Conservation (phyloP, 495 filamentous ascomycete species). For the Cryomyces minteri region DNA sequence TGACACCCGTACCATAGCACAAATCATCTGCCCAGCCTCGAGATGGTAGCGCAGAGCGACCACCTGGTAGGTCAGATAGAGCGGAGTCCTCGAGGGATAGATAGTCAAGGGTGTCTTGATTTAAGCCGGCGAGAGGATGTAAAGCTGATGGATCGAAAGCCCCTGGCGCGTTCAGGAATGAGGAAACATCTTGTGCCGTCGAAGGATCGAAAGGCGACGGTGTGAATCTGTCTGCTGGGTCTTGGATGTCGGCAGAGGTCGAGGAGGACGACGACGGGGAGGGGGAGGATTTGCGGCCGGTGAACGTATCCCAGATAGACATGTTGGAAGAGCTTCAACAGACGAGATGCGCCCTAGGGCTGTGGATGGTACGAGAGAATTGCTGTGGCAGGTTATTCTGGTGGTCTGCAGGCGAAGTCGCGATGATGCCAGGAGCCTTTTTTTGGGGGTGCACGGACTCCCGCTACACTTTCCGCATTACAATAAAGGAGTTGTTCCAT, state of each 20-base stretch:
- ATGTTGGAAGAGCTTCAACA: constrained; percentile 2
- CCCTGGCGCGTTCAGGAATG: constrained; percentile 52
- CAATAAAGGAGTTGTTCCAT: no score
- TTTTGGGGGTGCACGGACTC: no score
- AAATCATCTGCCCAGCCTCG: constrained; percentile 96
- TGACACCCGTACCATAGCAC: constrained; percentile 90
- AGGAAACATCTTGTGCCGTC: constrained; percentile 57
- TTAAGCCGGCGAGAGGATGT: constrained; percentile 86
- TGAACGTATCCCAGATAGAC: constrained; percentile 77
- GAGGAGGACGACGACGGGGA: constrained; percentile 23
- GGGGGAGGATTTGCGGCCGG: constrained; percentile 50
- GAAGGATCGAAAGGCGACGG: constrained; percentile 46
- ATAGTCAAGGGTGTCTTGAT: constrained; percentile 85
- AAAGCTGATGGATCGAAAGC: constrained; percentile 70
- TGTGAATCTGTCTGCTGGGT: constrained; percentile 30
- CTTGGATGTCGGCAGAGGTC: constrained; percentile 10
- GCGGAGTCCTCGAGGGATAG: constrained; percentile 80
- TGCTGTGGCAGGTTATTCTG: no score
- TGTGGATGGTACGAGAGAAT: no score
- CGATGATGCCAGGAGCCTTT: no score
- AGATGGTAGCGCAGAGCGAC: constrained; percentile 71
- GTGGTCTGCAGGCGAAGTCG: no score
- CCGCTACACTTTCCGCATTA: no score
- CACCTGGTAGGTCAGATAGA: constrained; percentile 74
- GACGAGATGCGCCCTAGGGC: no score